These are phyloP conservation scores for Coelastrella sp. DNA, from an alignment of 139 green algal genomes.

Conservation along the genomic window DNA sequence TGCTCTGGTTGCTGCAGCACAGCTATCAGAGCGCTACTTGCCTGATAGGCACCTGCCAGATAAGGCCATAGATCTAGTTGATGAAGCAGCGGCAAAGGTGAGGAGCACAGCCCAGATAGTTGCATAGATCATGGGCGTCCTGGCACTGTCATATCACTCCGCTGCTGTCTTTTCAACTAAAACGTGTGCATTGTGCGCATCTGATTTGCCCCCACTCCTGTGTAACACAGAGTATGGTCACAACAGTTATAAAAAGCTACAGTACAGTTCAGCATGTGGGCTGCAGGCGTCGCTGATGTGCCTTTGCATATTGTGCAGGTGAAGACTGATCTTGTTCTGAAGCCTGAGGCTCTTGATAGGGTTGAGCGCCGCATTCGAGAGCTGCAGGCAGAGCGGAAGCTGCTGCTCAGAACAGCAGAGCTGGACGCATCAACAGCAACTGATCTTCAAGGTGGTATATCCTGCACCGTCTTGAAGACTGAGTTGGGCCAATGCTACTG, in stretches of 20 bases:
- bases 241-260: too few relatives aligned
- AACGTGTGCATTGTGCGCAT: conserved; percentile 12
- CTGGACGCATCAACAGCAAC: background rate
- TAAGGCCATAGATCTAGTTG: conserved; percentile 96
- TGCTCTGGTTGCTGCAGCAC: conserved; percentile 41
- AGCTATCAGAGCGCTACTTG: conserved; percentile 59
- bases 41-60: conserved; percentile 82
- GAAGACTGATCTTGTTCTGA: conserved; percentile 99
- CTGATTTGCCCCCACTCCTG: conserved; percentile 16
- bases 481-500: too few relatives aligned
- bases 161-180: background rate
- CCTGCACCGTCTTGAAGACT: too few relatives aligned
- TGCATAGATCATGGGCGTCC: too few relatives aligned
- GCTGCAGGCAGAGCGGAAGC: conserved; percentile 91
- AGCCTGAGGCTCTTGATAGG: conserved; percentile 94
- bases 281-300: too few relatives aligned
- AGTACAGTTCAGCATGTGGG: too few relatives aligned
- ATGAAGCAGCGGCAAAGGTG: conserved; percentile 93
- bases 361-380: conserved; percentile 85
- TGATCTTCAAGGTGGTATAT: conserved; percentile 33
- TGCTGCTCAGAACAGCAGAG: conserved; percentile 49
- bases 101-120: background rate
- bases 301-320: conserved; percentile 58
- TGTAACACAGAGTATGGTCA: too few relatives aligned
- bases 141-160: background rate